A percentile compares a stretch with the other conserved stretches of the same genome.
phyloP scores from a whole-genome alignment of 2,329 filamentous ascomycete genomes.

The Hymenoscyphus fraxineus region DNA sequence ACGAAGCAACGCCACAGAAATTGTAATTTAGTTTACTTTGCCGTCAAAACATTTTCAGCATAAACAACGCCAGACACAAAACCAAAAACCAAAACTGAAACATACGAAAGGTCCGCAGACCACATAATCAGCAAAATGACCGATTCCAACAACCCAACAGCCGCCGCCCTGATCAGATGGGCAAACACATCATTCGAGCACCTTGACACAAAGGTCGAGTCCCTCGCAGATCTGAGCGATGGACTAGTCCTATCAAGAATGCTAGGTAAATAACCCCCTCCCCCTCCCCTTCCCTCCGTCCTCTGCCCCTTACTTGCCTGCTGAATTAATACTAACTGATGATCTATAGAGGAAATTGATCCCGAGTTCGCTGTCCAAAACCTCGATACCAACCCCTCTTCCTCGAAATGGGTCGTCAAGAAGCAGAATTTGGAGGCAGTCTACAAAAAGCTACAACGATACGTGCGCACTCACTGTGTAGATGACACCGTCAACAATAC shows the following conservation, averaged over 20 bases:
- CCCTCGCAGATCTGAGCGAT: slow-evolving; percentile 35
- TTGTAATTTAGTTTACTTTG: background rate
- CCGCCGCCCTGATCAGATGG: slow-evolving; percentile 57
- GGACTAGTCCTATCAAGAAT: slow-evolving; percentile 34
- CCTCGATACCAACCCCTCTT: slow-evolving; percentile 44
- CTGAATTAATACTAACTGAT: slow-evolving; percentile 30
- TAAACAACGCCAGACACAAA: background rate
- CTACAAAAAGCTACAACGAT: slow-evolving; percentile 52
- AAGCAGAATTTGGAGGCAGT: slow-evolving; percentile 52
- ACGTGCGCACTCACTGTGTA: slow-evolving; percentile 50
- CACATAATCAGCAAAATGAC: background rate
- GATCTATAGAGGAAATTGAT: slow-evolving; percentile 55
- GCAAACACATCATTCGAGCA: slow-evolving; percentile 37
- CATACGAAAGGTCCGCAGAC: background rate
- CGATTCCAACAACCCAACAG: slow-evolving; percentile 32
- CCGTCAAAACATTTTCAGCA: background rate
- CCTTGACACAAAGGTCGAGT: slow-evolving; percentile 29
- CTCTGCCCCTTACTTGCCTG: background rate
- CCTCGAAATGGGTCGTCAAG: slow-evolving; percentile 38
- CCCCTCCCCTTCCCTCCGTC: background rate
- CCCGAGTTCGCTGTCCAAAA: slow-evolving; percentile 52
- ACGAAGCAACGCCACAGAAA: background rate
- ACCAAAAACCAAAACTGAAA: background rate
- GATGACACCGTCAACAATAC: slow-evolving; percentile 43
- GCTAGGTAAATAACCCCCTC: slow-evolving; percentile 36